Percentiles rank a stretch among this genome's conserved stretches.
Evolutionary conservation across 768 basidiomycete species (phyloP).

Genomic region (Ephemerocybe angulata): DNA sequence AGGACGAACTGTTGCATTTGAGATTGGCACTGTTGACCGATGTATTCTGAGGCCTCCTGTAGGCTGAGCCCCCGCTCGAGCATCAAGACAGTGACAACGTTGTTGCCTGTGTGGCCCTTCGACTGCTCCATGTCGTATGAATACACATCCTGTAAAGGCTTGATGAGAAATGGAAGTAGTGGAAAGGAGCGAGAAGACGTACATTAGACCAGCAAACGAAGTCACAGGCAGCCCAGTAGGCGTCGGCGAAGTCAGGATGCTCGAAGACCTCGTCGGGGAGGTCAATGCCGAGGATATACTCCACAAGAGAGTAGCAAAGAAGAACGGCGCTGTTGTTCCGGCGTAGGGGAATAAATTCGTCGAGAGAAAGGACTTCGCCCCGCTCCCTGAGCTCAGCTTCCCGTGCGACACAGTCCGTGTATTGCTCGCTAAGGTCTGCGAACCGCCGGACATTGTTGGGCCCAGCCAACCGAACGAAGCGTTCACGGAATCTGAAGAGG

Average conservation of each 20-base stretch:
- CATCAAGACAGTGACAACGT: slow-evolving; percentile 69
- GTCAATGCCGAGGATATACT: slow-evolving; percentile 59
- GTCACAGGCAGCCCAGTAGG: slow-evolving; percentile 59
- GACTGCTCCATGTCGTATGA: slow-evolving; percentile 74
- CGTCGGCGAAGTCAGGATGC: slow-evolving; percentile 48
- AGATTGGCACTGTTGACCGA: slow-evolving; percentile 47
- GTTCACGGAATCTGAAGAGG: slow-evolving; percentile 46
- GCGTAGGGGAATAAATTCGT: slow-evolving; percentile 53
- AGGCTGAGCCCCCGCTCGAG: slow-evolving; percentile 47
- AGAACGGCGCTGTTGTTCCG: slow-evolving; percentile 68
- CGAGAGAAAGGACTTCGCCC: slow-evolving; percentile 50
- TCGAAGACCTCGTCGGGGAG: slow-evolving; percentile 60
- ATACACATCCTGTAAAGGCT: slow-evolving; percentile 52
- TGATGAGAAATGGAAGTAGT: slow-evolving; percentile 4
- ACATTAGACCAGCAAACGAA: slow-evolving; percentile 72
- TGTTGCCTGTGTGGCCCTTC: slow-evolving; percentile 61
- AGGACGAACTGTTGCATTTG: slow-evolving; percentile 49
- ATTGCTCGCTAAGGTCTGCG: slow-evolving; percentile 47
- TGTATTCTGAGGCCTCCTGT: slow-evolving; percentile 57
- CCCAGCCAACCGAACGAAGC: slow-evolving; percentile 42
- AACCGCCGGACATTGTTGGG: slow-evolving; percentile 50
- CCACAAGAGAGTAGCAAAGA: slow-evolving; percentile 59
- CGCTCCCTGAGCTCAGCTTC: slow-evolving; percentile 62
- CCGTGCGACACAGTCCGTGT: slow-evolving; percentile 53
- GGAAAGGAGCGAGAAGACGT: slow-evolving; percentile 18